These are phyloP conservation scores for Lepiota brunneoincarnata DNA, from an alignment of 768 basidiomycete genomes.

Conservation along the genomic window DNA sequence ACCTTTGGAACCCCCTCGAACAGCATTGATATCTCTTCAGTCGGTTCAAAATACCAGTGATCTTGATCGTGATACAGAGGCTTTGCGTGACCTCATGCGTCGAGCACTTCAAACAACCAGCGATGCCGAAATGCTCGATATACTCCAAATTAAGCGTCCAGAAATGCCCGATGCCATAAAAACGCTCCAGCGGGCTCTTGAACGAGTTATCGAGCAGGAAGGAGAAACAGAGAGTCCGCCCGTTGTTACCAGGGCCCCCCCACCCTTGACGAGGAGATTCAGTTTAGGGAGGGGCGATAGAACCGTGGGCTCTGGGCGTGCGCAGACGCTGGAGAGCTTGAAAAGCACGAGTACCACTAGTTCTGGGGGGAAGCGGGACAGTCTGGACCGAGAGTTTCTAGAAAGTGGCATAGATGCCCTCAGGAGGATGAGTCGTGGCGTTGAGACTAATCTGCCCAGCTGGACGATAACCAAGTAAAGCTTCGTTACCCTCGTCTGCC, in stretches of 20 bases:
- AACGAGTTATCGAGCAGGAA: constrained; percentile 35
- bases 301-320: constrained; percentile 12
- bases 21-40: constrained; percentile 24
- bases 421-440: constrained; percentile 50
- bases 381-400: constrained; percentile 67
- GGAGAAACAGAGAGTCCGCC: constrained; percentile 24
- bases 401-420: constrained; percentile 73
- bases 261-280: constrained; percentile 13
- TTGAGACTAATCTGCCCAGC: constrained; percentile 46
- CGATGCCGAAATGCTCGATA: constrained; percentile 62
- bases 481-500: neutral
- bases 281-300: constrained; percentile 17
- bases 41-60: constrained; percentile 37
- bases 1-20: constrained; percentile 18
- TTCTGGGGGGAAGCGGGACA: constrained; percentile 18
- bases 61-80: constrained; percentile 46
- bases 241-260: neutral
- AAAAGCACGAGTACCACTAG: constrained; percentile 16
- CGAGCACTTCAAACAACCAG: constrained; percentile 52
- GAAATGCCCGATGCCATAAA: constrained; percentile 83
- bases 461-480: constrained; percentile 67
- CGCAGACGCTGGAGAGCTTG: constrained; percentile 22
- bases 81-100: constrained; percentile 58
- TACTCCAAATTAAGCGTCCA: constrained; percentile 58
- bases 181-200: constrained; percentile 60